Conservation (phyloP, 495 filamentous ascomycete genomes). For the Immersiella caudata region DNA sequence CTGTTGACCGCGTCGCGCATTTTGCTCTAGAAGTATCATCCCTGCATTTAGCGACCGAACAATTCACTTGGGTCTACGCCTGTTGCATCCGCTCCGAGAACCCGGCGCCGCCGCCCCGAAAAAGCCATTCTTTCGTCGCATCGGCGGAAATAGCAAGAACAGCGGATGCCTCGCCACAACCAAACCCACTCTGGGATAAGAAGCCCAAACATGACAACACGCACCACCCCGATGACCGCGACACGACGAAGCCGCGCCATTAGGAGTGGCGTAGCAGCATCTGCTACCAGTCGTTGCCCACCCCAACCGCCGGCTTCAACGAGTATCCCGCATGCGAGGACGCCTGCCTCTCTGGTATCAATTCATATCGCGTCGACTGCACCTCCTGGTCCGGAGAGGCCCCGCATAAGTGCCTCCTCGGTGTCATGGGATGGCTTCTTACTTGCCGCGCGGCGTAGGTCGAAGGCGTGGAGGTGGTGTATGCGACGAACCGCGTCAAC, state of each 20-base stretch:
- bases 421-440: background rate
- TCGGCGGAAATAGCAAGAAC: background rate
- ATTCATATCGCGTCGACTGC: background rate
- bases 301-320: background rate
- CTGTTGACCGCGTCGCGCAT: background rate
- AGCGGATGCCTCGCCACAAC: background rate
- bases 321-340: background rate
- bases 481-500: background rate
- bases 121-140: background rate
- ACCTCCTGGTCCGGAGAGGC: background rate
- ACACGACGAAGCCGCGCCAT: background rate
- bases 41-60: background rate
- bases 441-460: background rate
- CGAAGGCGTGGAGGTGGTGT: background rate
- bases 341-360: background rate
- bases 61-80: background rate
- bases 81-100: background rate
- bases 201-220: background rate
- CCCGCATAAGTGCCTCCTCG: background rate
- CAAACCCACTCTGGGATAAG: background rate
- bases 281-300: background rate
- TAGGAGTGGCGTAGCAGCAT: background rate
- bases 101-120: background rate
- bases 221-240: background rate
- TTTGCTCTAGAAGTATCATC: background rate